Base-by-base conservation (phyloP, 2,329 filamentous ascomycete genomes). In the Knufia petricola region DNA sequence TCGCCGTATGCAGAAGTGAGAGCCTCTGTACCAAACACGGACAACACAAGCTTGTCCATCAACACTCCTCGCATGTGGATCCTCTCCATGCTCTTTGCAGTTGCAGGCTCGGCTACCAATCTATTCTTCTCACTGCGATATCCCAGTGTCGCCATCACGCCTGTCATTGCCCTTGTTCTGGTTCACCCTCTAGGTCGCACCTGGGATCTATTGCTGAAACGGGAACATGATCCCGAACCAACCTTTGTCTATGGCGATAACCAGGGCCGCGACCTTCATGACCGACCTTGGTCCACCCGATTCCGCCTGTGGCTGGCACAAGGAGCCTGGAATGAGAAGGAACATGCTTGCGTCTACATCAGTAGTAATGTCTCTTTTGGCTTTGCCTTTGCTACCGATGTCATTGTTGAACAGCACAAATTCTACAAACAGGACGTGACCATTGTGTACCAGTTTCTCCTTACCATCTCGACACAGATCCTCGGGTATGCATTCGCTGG, bases 331-430 rank as follows among this genome's bases (percentile, higher is more conserved):
- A 92, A 92, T 61, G 82, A 88, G 62, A 92, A 92, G 63, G 86
- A 92, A 63, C 87, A 92, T 64, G 85, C 83, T 36, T 92, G 86
- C 61, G 85, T 92, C 45, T 92, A 92, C 59, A 87, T 92, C 58
- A 87, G 84, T 71, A 90, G 85, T 67, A 92, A 92, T 61, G 85
- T 92, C 36, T 87, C 86, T 17, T 92, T 92, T 63, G 87, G 86
- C 1, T 92, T 92, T 66, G 86, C 87, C 21, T 92, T 92, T 66
- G 86, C 86, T 6, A 92, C 87, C 23, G 86, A 92, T 68, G 84
- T 76, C 49, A 92, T 94, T 57, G 85, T 94, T 46, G 87, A 94
- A 64, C 87, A 94, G 69, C 87, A 85, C 21, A 81, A 86, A 52
- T 94, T 94, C 65, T 94, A 94, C 66, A 81, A 87, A 47, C 87